These are phyloP conservation scores for Histomonas meleagridis DNA, from an alignment of 208 protist genomes.

Conservation along the genomic window DNA sequence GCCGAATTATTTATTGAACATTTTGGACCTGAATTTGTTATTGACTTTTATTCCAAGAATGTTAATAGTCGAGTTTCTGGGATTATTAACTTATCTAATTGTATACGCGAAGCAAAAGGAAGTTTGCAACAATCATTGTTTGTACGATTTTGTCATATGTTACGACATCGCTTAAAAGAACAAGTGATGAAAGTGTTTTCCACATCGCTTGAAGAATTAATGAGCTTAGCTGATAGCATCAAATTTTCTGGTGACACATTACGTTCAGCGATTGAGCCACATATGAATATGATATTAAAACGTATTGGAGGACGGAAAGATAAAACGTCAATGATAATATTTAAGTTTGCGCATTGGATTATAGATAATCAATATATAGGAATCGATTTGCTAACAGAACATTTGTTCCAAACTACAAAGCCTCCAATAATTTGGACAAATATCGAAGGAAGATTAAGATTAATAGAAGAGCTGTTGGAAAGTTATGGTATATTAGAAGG, in stretches of 20 bases:
- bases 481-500: not conserved
- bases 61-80: not conserved
- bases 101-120: not conserved
- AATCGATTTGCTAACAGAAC: not conserved
- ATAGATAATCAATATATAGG: not conserved
- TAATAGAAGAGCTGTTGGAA: not conserved
- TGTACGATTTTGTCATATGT: not conserved
- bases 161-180: not conserved
- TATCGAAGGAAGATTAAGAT: not conserved
- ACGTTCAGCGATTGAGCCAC: not conserved
- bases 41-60: conserved; percentile 12
- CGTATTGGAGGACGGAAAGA: not conserved
- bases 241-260: not conserved
- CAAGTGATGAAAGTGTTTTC: not conserved
- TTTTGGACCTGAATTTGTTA: too few species aligned
- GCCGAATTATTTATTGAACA: not conserved
- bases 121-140: not conserved
- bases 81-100: not conserved
- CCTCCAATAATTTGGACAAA: not conserved
- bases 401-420: not conserved
- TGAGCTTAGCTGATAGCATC: not conserved
- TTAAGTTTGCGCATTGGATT: not conserved
- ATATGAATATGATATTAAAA: not conserved
- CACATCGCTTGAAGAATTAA: not conserved
- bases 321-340: too few species aligned